Evolutionary conservation across 2,329 filamentous ascomycete genomes (phyloP).

Genomic region (Colletotrichum sp.): DNA sequence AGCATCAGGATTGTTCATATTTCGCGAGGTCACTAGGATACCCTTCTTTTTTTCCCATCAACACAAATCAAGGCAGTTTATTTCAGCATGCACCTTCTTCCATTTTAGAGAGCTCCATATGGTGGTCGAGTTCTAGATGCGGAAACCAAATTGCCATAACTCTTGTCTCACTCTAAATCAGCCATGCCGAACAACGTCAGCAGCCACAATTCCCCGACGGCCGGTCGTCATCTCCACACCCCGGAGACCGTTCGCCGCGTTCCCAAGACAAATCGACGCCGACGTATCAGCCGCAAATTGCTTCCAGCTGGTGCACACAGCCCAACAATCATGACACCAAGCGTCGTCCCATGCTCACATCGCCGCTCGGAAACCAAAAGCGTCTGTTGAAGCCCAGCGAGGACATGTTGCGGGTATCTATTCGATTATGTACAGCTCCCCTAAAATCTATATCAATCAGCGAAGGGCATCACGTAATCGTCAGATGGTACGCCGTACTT

Average conservation of each 20-base stretch:
- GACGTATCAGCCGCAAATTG: background rate
- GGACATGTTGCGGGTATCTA: conserved; percentile 22
- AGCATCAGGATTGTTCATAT: background rate
- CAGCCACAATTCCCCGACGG: background rate
- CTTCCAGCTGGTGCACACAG: background rate
- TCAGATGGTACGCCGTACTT: conserved; percentile 16
- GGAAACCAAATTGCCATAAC: background rate
- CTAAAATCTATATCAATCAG: conserved; percentile 19
- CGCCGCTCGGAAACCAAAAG: background rate
- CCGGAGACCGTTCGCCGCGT: background rate
- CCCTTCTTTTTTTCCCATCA: background rate
- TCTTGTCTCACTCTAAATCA: background rate
- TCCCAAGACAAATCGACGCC: background rate
- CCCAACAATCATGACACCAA: background rate
- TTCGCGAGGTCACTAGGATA: background rate
- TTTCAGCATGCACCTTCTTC: background rate
- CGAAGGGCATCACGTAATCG: conserved; percentile 14
- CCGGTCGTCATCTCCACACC: background rate
- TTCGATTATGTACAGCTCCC: conserved; percentile 22
- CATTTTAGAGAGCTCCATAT: background rate
- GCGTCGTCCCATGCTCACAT: background rate
- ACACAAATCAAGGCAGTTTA: background rate
- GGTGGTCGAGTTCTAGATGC: background rate
- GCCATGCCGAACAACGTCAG: background rate
- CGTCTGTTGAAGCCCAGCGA: conserved; percentile 7